A percentile compares a stretch with the other conserved stretches of the same genome.
Evolutionary conservation across 176 grass and related monocot genomes (phyloP).

Genomic region (Coix lacrymajobi): DNA sequence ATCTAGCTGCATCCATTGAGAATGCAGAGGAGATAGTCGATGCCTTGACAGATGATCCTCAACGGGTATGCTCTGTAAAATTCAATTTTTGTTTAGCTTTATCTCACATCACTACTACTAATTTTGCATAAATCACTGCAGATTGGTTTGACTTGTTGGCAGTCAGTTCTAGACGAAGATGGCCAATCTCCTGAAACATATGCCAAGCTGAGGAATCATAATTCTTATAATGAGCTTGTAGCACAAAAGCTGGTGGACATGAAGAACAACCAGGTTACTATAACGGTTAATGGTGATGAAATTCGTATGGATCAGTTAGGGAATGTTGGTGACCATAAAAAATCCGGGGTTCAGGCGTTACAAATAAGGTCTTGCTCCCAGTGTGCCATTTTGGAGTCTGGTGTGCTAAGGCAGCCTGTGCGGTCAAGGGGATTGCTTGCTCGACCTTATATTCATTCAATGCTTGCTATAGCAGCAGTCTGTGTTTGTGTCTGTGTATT

Average conservation of each 20-base stretch:
- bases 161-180: slow-evolving; percentile 58
- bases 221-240: slow-evolving; percentile 76
- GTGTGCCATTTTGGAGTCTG: slow-evolving; percentile 58
- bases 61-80: slow-evolving; percentile 48
- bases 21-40: slow-evolving; percentile 71
- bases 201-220: slow-evolving; percentile 59
- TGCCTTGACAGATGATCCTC: slow-evolving; percentile 90
- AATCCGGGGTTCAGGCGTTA: slow-evolving; percentile 26
- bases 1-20: slow-evolving; percentile 72
- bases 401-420: slow-evolving; percentile 32
- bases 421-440: slow-evolving; percentile 62
- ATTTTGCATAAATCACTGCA: slow-evolving; percentile 28
- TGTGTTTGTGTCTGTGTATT: slow-evolving; percentile 96
- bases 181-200: slow-evolving; percentile 70
- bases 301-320: slow-evolving; percentile 42
- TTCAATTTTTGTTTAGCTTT: not conserved
- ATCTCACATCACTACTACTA: not conserved
- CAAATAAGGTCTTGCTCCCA: slow-evolving; percentile 59
- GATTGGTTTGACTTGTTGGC: slow-evolving; percentile 92
- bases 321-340: slow-evolving; percentile 25
- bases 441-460: slow-evolving; percentile 77
- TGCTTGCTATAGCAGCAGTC: slow-evolving; percentile 96
- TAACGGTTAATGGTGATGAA: slow-evolving; percentile 43
- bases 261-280: slow-evolving; percentile 64
- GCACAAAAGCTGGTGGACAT: slow-evolving; percentile 61